Evolutionary conservation across 495 filamentous ascomycete species (phyloP).

Genomic region (Aspergillus saccharolyticus): DNA sequence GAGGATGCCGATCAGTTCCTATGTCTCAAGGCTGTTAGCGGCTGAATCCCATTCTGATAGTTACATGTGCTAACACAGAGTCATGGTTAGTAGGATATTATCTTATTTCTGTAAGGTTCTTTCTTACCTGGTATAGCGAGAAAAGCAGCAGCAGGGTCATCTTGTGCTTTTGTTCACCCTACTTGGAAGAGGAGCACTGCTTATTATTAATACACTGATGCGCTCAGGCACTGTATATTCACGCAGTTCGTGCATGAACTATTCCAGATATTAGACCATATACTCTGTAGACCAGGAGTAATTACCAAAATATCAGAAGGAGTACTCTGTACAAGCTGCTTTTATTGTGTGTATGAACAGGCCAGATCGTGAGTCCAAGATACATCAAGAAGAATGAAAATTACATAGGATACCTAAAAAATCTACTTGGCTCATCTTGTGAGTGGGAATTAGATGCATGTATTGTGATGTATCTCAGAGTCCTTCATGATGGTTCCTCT

Average conservation of each 20-base stretch:
- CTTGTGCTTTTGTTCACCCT: slow-evolving; percentile 12
- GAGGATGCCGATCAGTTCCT: too few species aligned
- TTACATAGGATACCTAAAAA: not conserved
- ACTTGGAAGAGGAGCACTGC: not conserved
- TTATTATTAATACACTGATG: not conserved
- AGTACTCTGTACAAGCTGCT: too few species aligned
- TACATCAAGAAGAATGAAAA: not conserved
- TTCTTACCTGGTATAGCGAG: too few species aligned
- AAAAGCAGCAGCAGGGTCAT: too few species aligned
- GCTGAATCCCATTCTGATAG: too few species aligned
- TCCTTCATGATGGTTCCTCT: too few species aligned
- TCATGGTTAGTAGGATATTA: too few species aligned
- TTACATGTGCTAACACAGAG: too few species aligned
- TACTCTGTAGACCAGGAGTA: not conserved
- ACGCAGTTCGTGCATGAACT: slow-evolving; percentile 1
- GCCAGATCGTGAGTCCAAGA: not conserved
- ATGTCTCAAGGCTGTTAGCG: slow-evolving; percentile 35
- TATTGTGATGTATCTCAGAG: not conserved
- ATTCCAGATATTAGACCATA: not conserved
- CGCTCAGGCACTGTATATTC: not conserved
- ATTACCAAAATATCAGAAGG: too few species aligned
- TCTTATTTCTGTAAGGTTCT: too few species aligned
- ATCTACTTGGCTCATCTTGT: not conserved
- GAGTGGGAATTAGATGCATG: not conserved
- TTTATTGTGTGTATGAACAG: not conserved